A percentile compares a stretch with the other conserved stretches of the same genome.
These are phyloP conservation scores for Micromonas pusilla DNA, from an alignment of 139 green algal species.

Conservation along the genomic window DNA sequence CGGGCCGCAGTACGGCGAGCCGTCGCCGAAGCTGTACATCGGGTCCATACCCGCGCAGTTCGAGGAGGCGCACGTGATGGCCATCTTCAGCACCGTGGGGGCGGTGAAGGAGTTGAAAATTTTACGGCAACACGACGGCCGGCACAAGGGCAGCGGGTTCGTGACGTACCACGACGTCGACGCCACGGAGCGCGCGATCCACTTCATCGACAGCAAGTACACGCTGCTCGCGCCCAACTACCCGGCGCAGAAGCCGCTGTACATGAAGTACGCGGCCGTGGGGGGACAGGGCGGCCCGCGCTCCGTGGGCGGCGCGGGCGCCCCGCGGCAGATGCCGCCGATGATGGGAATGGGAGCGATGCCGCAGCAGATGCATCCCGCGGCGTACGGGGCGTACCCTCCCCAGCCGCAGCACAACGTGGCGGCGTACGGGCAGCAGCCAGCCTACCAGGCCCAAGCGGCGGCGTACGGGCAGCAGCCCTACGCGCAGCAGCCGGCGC, in stretches of 20 bases:
- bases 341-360: too few relatives aligned
- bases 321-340: too few relatives aligned
- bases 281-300: too few relatives aligned
- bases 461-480: not conserved
- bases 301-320: too few relatives aligned
- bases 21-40: not conserved
- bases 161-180: not conserved
- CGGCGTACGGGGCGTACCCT: too few relatives aligned
- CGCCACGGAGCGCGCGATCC: not conserved
- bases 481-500: not conserved
- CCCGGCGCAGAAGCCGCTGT: not conserved
- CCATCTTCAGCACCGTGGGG: not conserved
- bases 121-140: not conserved
- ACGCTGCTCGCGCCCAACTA: not conserved
- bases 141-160: constrained; percentile 10
- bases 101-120: not conserved
- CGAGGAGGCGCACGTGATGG: not conserved
- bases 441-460: not conserved
- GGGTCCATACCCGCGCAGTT: not conserved
- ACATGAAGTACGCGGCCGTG: not conserved
- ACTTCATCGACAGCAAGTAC: not conserved
- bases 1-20: not conserved
- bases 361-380: too few relatives aligned
- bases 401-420: too few relatives aligned
- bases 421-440: too few relatives aligned